Conservation (phyloP, 768 basidiomycete genomes). For the Kwoniella pini region DNA sequence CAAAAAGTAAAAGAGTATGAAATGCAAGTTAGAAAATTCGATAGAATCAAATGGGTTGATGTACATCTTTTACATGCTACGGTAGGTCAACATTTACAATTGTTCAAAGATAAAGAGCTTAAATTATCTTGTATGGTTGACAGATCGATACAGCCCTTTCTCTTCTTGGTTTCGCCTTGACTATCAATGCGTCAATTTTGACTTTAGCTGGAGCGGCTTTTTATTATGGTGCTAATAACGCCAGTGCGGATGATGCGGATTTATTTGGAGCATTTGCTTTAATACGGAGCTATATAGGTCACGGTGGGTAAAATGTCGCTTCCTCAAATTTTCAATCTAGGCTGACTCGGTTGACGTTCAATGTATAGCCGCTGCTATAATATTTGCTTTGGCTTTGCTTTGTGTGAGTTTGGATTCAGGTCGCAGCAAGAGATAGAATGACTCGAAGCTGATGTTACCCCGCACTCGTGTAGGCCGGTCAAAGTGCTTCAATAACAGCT, state of each 20-base stretch:
- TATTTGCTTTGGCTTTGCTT: constrained; percentile 85
- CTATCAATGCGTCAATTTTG: constrained; percentile 80
- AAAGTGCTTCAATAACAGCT: constrained; percentile 85
- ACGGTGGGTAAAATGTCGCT: constrained; percentile 59
- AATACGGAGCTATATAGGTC: constrained; percentile 67
- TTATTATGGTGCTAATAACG: constrained; percentile 59
- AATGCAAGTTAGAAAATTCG: constrained; percentile 43
- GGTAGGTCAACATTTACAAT: constrained; percentile 25
- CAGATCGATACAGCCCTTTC: constrained; percentile 64
- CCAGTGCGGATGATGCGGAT: constrained; percentile 63
- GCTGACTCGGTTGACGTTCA: not conserved
- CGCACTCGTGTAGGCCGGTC: constrained; percentile 62
- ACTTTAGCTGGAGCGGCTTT: constrained; percentile 82
- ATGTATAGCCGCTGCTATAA: constrained; percentile 69
- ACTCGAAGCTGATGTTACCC: constrained; percentile 1
- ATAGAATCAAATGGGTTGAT: constrained; percentile 51
- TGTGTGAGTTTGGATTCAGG: constrained; percentile 53
- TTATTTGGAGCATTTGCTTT: constrained; percentile 81
- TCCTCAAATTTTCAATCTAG: too few species aligned
- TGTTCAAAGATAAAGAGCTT: not conserved
- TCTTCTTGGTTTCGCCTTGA: constrained; percentile 78
- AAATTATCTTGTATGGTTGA: not conserved
- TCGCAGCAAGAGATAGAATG: not conserved
- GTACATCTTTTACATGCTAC: constrained; percentile 53
- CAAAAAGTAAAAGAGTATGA: constrained; percentile 39